Evolutionary conservation across 805 yeast genomes (phyloP), one percentile per base, ranked within the genome.

Genomic region (Soucietia sequanensis): DNA sequence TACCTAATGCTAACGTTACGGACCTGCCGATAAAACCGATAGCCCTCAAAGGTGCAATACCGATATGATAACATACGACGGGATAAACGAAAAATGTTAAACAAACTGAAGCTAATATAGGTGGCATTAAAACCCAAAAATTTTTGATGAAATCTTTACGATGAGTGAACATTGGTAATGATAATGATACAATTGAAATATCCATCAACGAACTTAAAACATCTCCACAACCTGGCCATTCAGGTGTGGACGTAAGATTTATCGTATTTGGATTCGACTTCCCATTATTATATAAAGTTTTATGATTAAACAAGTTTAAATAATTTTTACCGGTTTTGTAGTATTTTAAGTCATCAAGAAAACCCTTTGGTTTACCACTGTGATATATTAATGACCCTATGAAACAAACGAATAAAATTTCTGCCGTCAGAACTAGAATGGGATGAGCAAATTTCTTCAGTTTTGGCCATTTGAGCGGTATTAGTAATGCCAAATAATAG

Each of bases 151-250:
- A 70, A 47, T 84, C 95, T 11, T 58, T 59, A 32, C 93, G 60
- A 57, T 83, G 84, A 6, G 83, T 75, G 56, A 73, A 85, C 87
- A 85, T 82, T 3, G 95, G 89, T 33, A 85, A 60, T 15, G 90
- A 75, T 27, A 85, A 65, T 1, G 91, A 76, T 1, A 83, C 89
- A 56, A 85, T 85, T 2, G 88, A 76, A 6, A 83, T 72, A 48
- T 84, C 93, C 83, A 85, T 80, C 44, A 84, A 56, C 0, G 89
- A 73, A 5, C 80, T 54, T 25, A 85, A 67, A 12, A 85, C 65
- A 51, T 85, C 95, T 2, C 95, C 95, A 10, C 90, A 85, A 0
- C 95, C 95, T 1, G 95, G 93, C 74, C 78, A 72, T 14, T 57
- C 52, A 1, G 70, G 68, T 2, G 63, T 56, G 4, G 57, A 48